phyloP scores from a whole-genome alignment of 805 yeast species.

The Wickerhamiella lipophila region DNA sequence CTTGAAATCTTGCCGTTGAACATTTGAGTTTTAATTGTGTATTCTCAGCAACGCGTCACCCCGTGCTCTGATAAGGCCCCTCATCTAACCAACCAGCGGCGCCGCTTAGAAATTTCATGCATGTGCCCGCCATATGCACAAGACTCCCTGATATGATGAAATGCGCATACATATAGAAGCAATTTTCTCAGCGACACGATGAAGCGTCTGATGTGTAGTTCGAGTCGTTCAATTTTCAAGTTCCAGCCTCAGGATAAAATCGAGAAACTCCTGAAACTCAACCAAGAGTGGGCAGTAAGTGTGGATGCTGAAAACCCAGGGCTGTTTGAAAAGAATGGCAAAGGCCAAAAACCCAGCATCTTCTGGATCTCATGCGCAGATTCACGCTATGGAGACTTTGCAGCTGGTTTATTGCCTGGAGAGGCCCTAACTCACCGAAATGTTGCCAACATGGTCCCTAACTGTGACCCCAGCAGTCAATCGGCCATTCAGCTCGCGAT shows the following conservation, averaged over 20 bases:
- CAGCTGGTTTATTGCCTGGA: conserved; percentile 73
- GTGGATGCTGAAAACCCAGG: conserved; percentile 42
- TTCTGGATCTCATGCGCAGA: conserved; percentile 92
- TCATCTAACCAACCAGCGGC: neutral
- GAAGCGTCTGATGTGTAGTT: conserved; percentile 2
- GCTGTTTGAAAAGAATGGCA: conserved; percentile 50
- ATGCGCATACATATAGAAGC: neutral
- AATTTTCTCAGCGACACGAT: conserved; percentile 6
- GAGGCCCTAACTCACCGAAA: conserved; percentile 82
- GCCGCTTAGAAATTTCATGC: neutral
- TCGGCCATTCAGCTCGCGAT: conserved; percentile 82
- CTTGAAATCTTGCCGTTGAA: too few relatives aligned
- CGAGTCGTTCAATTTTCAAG: conserved; percentile 18
- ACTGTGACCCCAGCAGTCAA: conserved; percentile 56
- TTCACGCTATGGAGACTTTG: conserved; percentile 73
- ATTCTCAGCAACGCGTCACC: neutral
- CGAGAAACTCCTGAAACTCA: conserved; percentile 30
- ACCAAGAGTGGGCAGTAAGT: conserved; percentile 35
- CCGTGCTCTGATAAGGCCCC: neutral
- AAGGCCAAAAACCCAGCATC: conserved; percentile 87
- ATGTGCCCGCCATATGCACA: neutral
- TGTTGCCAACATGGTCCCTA: conserved; percentile 65
- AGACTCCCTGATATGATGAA: neutral
- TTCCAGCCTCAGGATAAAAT: conserved; percentile 29
- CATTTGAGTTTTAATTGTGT: too few relatives aligned